Evolutionary conservation across 1,284 basidiomycete species (phyloP).

Genomic region (Puccinia horiana): DNA sequence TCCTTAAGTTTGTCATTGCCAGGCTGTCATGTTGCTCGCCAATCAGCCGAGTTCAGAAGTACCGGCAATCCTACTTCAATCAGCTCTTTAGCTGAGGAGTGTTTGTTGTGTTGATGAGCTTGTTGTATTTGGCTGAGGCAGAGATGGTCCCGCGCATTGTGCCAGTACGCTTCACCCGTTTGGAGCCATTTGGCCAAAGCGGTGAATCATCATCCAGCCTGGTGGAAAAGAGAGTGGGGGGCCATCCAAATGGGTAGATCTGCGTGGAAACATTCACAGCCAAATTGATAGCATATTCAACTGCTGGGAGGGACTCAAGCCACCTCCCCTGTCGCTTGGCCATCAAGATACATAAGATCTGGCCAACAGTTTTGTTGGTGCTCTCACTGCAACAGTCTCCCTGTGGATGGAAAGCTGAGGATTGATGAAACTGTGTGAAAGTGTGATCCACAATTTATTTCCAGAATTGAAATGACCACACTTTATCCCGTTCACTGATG

Average conservation of each 20-base stretch:
- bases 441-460: conserved; percentile 17
- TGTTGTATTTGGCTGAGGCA: neutral
- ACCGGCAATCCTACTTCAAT: neutral
- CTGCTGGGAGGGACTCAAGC: conserved; percentile 41
- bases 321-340: too few species aligned
- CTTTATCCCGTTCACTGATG: conserved; percentile 53
- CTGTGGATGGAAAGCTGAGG: conserved; percentile 53
- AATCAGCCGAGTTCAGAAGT: neutral
- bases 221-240: conserved; percentile 30
- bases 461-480: conserved; percentile 55
- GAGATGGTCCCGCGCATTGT: neutral
- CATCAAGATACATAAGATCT: too few species aligned
- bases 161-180: neutral
- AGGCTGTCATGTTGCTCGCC: neutral
- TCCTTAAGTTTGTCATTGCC: neutral
- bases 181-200: neutral
- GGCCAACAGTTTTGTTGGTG: conserved; percentile 58
- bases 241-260: conserved; percentile 29
- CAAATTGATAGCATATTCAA: conserved; percentile 51
- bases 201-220: neutral
- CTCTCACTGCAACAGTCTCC: conserved; percentile 51
- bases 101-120: neutral
- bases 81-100: neutral
- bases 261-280: conserved; percentile 51
- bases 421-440: neutral